Conservation (phyloP, 2,329 filamentous ascomycete genomes). For the Acrocalymma vagum region DNA sequence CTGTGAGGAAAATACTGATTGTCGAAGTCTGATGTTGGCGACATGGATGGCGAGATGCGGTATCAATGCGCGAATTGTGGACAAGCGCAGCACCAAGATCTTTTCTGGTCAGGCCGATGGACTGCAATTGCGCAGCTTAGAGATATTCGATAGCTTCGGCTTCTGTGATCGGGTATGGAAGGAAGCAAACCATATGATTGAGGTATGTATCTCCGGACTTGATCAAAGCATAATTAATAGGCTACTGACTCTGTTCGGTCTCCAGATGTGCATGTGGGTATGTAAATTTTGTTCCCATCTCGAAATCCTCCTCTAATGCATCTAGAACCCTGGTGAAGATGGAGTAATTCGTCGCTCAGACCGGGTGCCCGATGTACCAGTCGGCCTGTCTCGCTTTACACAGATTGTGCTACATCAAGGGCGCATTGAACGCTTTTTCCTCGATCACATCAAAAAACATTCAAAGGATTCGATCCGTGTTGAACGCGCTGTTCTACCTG, state of each 20-base stretch:
- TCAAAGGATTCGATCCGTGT: slow-evolving; percentile 61
- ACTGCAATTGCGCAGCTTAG: slow-evolving; percentile 51
- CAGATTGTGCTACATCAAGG: slow-evolving; percentile 76
- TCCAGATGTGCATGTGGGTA: slow-evolving; percentile 50
- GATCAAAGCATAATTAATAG: slow-evolving; percentile 46
- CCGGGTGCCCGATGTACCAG: slow-evolving; percentile 69
- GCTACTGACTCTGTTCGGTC: slow-evolving; percentile 5
- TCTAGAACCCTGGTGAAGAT: slow-evolving; percentile 66
- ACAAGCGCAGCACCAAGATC: slow-evolving; percentile 52
- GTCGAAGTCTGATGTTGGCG: slow-evolving; percentile 46
- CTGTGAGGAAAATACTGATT: slow-evolving; percentile 1
- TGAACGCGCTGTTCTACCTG: slow-evolving; percentile 68
- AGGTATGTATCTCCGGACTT: slow-evolving; percentile 59
- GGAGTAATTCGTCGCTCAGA: slow-evolving; percentile 67
- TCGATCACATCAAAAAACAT: slow-evolving; percentile 66
- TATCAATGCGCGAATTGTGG: slow-evolving; percentile 51
- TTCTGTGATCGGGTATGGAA: slow-evolving; percentile 71
- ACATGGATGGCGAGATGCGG: slow-evolving; percentile 52
- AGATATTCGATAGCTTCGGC: slow-evolving; percentile 69
- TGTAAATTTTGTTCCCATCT: slow-evolving; percentile 7
- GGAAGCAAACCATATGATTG: slow-evolving; percentile 74
- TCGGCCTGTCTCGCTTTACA: slow-evolving; percentile 69
- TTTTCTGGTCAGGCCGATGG: slow-evolving; percentile 53
- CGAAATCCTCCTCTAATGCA: slow-evolving; percentile 1
- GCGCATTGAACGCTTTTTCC: slow-evolving; percentile 72